Percentiles rank a stretch among this genome's conserved stretches.
Conservation (phyloP, 208 protist species). For the Crithidia thermophila region DNA sequence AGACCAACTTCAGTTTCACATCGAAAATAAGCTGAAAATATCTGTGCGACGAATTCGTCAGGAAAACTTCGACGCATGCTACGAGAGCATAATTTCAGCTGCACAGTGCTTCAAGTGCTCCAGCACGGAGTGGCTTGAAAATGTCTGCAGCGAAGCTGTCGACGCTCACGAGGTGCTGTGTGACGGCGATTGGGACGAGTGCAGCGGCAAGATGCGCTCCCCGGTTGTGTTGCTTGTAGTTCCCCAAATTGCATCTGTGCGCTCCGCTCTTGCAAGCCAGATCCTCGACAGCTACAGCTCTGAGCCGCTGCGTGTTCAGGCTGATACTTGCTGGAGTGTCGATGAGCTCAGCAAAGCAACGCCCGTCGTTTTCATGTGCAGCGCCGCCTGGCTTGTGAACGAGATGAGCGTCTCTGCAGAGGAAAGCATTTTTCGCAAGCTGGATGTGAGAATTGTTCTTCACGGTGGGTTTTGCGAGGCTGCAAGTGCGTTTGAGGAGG, state of each 20-base stretch:
- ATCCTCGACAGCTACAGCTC: conserved; percentile 67
- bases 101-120: conserved; percentile 8
- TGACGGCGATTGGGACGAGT: conserved; percentile 1
- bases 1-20: conserved; percentile 53
- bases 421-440: conserved; percentile 21
- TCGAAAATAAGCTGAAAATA: conserved; percentile 49
- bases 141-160: conserved; percentile 20
- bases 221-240: conserved; percentile 48
- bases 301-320: conserved; percentile 47
- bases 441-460: conserved; percentile 42
- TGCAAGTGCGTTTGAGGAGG: conserved; percentile 37
- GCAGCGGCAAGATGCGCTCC: not conserved
- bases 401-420: conserved; percentile 23
- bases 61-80: conserved; percentile 4
- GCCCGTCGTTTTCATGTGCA: conserved; percentile 60
- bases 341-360: conserved; percentile 18
- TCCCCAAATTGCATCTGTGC: conserved; percentile 29
- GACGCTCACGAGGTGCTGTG: conserved; percentile 33
- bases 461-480: conserved; percentile 56
- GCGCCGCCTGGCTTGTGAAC: conserved; percentile 41
- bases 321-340: conserved; percentile 18
- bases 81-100: conserved; percentile 7
- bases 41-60: conserved; percentile 27
- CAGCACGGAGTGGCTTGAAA: conserved; percentile 12
- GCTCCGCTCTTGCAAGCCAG: conserved; percentile 30